Base-by-base conservation (phyloP, 2,329 filamentous ascomycete species). In the Colletotrichum agaves region DNA sequence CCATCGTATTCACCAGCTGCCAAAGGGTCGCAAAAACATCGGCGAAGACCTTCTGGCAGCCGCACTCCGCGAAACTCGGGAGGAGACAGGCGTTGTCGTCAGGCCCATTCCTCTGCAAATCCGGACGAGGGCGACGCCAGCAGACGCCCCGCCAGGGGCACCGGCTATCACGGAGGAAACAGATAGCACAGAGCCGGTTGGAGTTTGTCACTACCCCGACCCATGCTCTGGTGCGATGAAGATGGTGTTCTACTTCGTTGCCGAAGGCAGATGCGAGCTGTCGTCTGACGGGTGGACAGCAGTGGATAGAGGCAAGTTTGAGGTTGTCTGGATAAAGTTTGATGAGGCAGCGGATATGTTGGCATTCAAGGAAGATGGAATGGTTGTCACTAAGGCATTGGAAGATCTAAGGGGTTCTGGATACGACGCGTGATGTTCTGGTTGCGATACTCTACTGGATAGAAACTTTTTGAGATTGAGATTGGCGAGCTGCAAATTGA, bases 21-120 rank as follows among this genome's bases (percentile, higher is more conserved):
- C 83, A 55, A 84, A 85, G 72, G 83, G 83, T 52, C 78, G 82
- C 68, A 83, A 83, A 72, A 80, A 84, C 71, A 80, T 85, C 47
- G 78, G 77, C 61, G 83, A 85, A 69, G 76, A 76, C 67, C 74
- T 83, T 37, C 76, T 79, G 27, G 74, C 73, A 2, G 76, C 82
- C 0, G 83, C 83, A 12, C 69, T 85, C 13, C 80, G 83, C 31
- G 83, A 85, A 72, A 84, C 83, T 0, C 76, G 76, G 47, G 83
- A 85, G 69, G 83, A 85, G 72, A 84, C 82, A 6, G 83, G 83
- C 4, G 74, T 83, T n/a, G 72, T 63, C 5, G 79, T 80, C 37
- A 71, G 69, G 12, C 76, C 81, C 0, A 70, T 84, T 35, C 73
- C 75, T 10, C 76, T 85, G 63, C 76, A 74, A 46, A 78, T 83